Evolutionary conservation across 1,284 basidiomycete genomes (phyloP).

Genomic region (Apiotrichum brassicae): DNA sequence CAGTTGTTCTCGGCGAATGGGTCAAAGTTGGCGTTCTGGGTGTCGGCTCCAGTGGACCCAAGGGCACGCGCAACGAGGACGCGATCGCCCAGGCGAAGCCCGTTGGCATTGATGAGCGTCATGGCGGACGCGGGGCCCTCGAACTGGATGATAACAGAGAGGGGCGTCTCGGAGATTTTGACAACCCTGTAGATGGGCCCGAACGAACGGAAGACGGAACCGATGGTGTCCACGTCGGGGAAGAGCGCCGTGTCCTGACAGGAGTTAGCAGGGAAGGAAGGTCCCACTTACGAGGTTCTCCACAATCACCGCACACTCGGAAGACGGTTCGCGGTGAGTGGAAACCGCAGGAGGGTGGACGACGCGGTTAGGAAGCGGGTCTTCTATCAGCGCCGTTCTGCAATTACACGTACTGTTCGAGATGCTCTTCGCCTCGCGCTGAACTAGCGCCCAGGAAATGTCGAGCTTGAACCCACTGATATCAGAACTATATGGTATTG

Average conservation of each 20-base stretch:
- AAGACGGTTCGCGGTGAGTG: constrained; percentile 16
- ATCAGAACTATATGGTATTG: constrained; percentile 6
- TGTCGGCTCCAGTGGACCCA: not conserved
- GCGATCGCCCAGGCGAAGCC: constrained; percentile 27
- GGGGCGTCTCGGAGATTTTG: constrained; percentile 19
- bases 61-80: constrained; percentile 1
- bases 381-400: constrained; percentile 8
- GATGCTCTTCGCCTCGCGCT: constrained; percentile 33
- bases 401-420: constrained; percentile 16
- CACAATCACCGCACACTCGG: constrained; percentile 30
- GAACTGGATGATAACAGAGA: constrained; percentile 34
- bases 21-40: constrained; percentile 3
- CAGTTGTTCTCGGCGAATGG: constrained; percentile 10
- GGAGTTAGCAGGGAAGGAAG: constrained; percentile 5
- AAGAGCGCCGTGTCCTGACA: constrained; percentile 31
- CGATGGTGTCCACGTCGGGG: constrained; percentile 25
- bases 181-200: constrained; percentile 30
- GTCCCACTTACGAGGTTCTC: constrained; percentile 34
- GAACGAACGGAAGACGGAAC: constrained; percentile 32
- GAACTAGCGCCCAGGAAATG: constrained; percentile 44
- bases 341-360: constrained; percentile 35
- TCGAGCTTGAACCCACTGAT: constrained; percentile 37
- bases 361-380: constrained; percentile 35
- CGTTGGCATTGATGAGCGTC: constrained; percentile 28
- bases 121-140: constrained; percentile 28